phyloP scores from a whole-genome alignment of 768 basidiomycete genomes.

The Lactifluus piperatus region DNA sequence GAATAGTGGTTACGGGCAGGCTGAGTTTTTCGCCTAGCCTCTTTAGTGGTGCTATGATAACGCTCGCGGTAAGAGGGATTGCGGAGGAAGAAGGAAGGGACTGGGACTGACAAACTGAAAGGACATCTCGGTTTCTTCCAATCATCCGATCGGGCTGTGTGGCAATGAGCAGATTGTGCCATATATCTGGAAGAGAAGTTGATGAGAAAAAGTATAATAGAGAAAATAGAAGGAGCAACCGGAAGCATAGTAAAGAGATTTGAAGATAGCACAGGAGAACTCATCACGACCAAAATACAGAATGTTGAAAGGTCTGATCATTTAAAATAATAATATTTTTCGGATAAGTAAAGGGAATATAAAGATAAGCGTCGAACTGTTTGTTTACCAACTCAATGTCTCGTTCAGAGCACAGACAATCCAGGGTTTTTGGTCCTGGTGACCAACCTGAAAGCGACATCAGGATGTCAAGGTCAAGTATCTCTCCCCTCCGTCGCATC shows the following conservation, averaged over 20 bases:
- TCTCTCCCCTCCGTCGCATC: conserved; percentile 13
- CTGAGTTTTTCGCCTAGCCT: conserved; percentile 42
- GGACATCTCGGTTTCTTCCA: conserved; percentile 50
- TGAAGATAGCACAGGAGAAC: conserved; percentile 72
- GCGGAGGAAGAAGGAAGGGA: neutral
- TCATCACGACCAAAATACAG: conserved; percentile 85
- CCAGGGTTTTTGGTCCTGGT: conserved; percentile 9
- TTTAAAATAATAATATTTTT: no score
- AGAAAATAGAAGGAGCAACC: conserved; percentile 35
- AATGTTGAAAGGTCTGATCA: no score
- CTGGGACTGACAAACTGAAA: conserved; percentile 50
- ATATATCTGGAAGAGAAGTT: conserved; percentile 50
- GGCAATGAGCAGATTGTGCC: conserved; percentile 56
- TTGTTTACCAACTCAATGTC: conserved; percentile 4
- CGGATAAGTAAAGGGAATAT: no score
- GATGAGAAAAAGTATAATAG: neutral
- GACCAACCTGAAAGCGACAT: neutral
- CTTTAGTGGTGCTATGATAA: conserved; percentile 58
- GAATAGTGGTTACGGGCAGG: conserved; percentile 54
- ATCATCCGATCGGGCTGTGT: conserved; percentile 62
- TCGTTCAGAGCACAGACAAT: neutral
- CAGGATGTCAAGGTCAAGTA: neutral
- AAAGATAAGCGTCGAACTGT: no score
- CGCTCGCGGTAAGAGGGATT: neutral
- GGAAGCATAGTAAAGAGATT: conserved; percentile 49